Conservation (phyloP, 306 rosid genomes). For the Cucurbita ficifolia region DNA sequence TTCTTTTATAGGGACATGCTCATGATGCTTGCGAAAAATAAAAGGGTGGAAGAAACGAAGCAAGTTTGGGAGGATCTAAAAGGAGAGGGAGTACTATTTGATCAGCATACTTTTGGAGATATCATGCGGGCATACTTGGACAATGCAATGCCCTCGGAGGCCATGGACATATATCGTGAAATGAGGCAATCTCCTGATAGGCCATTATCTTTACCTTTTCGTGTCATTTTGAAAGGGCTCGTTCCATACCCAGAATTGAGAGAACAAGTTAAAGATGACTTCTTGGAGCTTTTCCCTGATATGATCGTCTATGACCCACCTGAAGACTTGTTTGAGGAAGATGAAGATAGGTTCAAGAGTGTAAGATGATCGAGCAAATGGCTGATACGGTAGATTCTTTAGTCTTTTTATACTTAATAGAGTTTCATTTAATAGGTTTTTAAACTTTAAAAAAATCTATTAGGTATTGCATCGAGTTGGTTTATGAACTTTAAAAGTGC, state of each 20-base stretch:
- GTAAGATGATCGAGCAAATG: conserved; percentile 11
- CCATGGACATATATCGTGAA: conserved; percentile 64
- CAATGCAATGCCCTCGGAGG: conserved; percentile 49
- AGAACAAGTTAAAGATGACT: conserved; percentile 67
- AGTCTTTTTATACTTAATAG: background rate
- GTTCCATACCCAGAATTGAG: conserved; percentile 70
- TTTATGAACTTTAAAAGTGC: background rate
- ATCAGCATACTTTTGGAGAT: conserved; percentile 96
- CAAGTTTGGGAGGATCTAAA: conserved; percentile 75
- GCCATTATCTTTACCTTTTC: conserved; percentile 71
- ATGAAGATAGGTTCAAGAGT: conserved; percentile 18
- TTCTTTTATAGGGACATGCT: conserved; percentile 88
- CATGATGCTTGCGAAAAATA: conserved; percentile 81
- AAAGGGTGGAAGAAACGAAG: conserved; percentile 50
- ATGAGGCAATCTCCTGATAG: conserved; percentile 78
- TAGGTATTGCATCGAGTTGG: background rate
- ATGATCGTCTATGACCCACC: conserved; percentile 88
- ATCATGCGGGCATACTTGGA: conserved; percentile 58
- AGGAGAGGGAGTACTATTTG: conserved; percentile 55
- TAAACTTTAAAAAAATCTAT: background rate
- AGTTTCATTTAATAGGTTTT: background rate
- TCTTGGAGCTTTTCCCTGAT: conserved; percentile 69
- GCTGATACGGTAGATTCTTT: background rate
- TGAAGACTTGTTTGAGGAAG: conserved; percentile 79
- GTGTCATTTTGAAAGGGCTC: conserved; percentile 82